Conservation (phyloP, 257 asterid genomes). For the Eucommia ulmoides region DNA sequence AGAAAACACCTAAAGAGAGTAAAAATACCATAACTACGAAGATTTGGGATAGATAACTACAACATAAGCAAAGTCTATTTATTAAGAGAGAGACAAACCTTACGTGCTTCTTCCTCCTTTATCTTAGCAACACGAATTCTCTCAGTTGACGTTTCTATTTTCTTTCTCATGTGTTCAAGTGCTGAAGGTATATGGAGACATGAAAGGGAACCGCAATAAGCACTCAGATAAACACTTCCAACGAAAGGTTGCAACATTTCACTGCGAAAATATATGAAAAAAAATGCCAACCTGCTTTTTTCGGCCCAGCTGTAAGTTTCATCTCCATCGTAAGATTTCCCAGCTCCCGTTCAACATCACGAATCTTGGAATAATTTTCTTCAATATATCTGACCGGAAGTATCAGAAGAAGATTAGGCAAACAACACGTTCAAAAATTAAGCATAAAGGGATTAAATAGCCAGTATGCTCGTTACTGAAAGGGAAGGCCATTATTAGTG, state of each 20-base stretch:
- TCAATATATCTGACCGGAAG: slow-evolving; percentile 62
- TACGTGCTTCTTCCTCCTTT: slow-evolving; percentile 71
- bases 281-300: slow-evolving; percentile 55
- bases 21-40: not conserved
- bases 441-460: too few species aligned
- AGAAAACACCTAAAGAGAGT: too few species aligned
- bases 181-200: slow-evolving; percentile 31
- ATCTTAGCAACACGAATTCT: slow-evolving; percentile 53
- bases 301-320: slow-evolving; percentile 96
- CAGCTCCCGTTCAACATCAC: slow-evolving; percentile 92
- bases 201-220: slow-evolving; percentile 4
- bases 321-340: slow-evolving; percentile 71
- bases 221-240: slow-evolving; percentile 4
- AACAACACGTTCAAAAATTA: not conserved
- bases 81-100: slow-evolving; percentile 29
- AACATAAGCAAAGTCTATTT: slow-evolving; percentile 5
- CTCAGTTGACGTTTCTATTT: slow-evolving; percentile 79
- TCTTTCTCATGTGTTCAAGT: slow-evolving; percentile 91
- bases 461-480: too few species aligned
- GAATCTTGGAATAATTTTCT: slow-evolving; percentile 85
- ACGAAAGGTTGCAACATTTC: not conserved
- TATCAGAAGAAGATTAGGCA: not conserved
- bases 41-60: not conserved
- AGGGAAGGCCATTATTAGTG: too few species aligned
- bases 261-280: slow-evolving; percentile 6